These are phyloP conservation scores for Debaryomyces robertsiae DNA, from an alignment of 1,139 yeast genomes.

Conservation along the genomic window DNA sequence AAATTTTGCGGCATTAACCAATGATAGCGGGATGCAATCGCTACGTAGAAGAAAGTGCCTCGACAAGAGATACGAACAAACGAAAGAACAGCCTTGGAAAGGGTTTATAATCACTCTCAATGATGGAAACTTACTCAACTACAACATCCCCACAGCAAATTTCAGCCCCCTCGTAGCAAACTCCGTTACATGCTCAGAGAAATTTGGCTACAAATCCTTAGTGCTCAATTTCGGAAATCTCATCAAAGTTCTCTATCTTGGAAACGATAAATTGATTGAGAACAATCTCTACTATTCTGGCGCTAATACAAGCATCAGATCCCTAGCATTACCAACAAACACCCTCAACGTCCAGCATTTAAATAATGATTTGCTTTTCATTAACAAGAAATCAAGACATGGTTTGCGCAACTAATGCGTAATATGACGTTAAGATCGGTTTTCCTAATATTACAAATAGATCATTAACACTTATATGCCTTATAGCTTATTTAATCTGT, in stretches of 20 bases:
- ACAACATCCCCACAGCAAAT: slow-evolving; percentile 58
- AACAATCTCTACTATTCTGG: slow-evolving; percentile 44
- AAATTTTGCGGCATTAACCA: slow-evolving; percentile 19
- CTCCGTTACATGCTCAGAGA: slow-evolving; percentile 49
- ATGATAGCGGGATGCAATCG: slow-evolving; percentile 26
- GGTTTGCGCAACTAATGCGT: background rate
- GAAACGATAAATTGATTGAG: slow-evolving; percentile 54
- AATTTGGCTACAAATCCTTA: slow-evolving; percentile 77
- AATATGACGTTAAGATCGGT: too few relatives aligned
- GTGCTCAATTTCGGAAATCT: slow-evolving; percentile 73
- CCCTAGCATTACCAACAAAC: slow-evolving; percentile 13
- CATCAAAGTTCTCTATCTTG: slow-evolving; percentile 71
- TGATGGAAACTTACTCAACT: slow-evolving; percentile 60
- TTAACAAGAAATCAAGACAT: slow-evolving; percentile 49
- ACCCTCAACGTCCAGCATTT: slow-evolving; percentile 16
- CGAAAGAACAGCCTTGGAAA: slow-evolving; percentile 54
- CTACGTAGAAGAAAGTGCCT: slow-evolving; percentile 20
- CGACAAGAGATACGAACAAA: background rate
- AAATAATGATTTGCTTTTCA: slow-evolving; percentile 46
- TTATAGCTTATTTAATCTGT: background rate
- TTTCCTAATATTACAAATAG: too few relatives aligned
- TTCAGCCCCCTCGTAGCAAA: slow-evolving; percentile 31
- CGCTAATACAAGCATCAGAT: slow-evolving; percentile 29
- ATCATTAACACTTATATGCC: too few relatives aligned
- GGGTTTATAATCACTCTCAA: slow-evolving; percentile 73